phyloP scores from a whole-genome alignment of 495 filamentous ascomycete genomes.

The Podospora anserina region DNA sequence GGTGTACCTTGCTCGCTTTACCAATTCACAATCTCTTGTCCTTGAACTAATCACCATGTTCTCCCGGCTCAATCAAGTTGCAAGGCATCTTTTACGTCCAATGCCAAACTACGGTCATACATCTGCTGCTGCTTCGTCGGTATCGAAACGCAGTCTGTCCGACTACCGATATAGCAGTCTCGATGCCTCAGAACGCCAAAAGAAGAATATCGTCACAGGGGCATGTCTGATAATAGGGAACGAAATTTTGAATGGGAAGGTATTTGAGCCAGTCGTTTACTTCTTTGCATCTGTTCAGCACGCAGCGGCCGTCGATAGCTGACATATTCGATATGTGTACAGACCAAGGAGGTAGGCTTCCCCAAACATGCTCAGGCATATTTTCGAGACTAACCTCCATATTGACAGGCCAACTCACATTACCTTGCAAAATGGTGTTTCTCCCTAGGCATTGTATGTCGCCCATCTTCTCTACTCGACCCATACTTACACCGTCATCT shows the following conservation, averaged over 20 bases:
- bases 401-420: conserved; percentile 76
- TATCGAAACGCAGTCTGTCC: conserved; percentile 39
- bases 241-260: conserved; percentile 96
- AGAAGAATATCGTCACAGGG: conserved; percentile 76
- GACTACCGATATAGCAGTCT: background rate
- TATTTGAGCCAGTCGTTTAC: conserved; percentile 26
- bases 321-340: conserved; percentile 9
- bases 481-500: background rate
- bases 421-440: conserved; percentile 95
- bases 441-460: conserved; percentile 67
- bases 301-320: conserved; percentile 3
- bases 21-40: background rate
- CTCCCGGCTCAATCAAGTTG: conserved; percentile 65
- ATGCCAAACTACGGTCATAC: conserved; percentile 53
- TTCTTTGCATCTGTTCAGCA: background rate
- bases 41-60: conserved; percentile 54
- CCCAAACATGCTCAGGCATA: background rate
- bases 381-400: background rate
- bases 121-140: conserved; percentile 37
- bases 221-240: conserved; percentile 95
- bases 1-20: background rate
- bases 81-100: conserved; percentile 67
- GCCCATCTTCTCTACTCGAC: background rate
- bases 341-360: conserved; percentile 38
- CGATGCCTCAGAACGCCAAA: conserved; percentile 16